Evolutionary conservation across 2,329 filamentous ascomycete genomes (phyloP).

Genomic region (Fusarium sp.): DNA sequence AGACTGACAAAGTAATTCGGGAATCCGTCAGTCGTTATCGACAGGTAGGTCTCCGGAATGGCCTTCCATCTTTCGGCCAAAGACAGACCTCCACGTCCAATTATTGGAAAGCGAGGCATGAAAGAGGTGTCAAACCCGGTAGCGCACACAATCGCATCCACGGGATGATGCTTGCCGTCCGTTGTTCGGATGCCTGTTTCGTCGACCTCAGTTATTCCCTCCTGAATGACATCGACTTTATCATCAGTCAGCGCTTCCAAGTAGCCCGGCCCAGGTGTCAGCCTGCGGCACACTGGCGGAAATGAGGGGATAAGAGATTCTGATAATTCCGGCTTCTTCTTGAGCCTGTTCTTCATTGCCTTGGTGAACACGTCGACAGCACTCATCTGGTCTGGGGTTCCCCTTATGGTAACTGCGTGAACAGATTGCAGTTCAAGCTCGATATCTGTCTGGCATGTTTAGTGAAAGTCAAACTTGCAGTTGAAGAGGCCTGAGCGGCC

Average conservation of each 20-base stretch:
- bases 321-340: not conserved
- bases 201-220: not conserved
- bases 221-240: not conserved
- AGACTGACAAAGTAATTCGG: too few relatives aligned
- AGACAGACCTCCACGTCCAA: not conserved
- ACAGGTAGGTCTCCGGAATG: too few relatives aligned
- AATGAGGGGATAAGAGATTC: not conserved
- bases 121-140: not conserved
- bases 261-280: not conserved
- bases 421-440: too few relatives aligned
- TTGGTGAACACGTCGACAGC: not conserved
- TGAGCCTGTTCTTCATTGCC: not conserved
- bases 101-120: not conserved
- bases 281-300: not conserved
- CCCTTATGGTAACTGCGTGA: too few relatives aligned
- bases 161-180: not conserved
- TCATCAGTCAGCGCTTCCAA: not conserved
- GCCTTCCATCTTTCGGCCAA: too few relatives aligned
- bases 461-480: too few relatives aligned
- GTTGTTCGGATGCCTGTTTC: not conserved
- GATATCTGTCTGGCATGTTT: too few relatives aligned
- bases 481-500: too few relatives aligned
- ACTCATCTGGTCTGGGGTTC: too few relatives aligned
- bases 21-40: too few relatives aligned
- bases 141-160: not conserved